Evolutionary conservation across 2,329 filamentous ascomycete species (phyloP), one percentile per base, ranked within the genome.

Genomic region (Sphaerulina musiva): DNA sequence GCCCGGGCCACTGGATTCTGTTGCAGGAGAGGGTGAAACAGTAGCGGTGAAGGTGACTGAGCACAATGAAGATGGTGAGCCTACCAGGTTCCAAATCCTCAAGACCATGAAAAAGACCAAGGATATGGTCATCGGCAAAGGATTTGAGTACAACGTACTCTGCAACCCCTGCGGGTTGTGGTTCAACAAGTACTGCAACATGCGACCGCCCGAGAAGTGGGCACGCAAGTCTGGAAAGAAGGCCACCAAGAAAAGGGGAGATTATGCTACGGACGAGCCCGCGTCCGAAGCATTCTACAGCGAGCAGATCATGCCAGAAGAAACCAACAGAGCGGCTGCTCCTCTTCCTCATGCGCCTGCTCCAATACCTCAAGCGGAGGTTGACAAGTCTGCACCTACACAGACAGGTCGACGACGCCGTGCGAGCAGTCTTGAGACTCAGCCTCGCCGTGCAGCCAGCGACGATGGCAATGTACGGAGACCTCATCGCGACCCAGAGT

Each of bases 131-230:
- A 59, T 63, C 29, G 64, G 63, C 4, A 62, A 68, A 10, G 66
- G 68, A 40, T 96, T 87, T 77, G 80, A 79, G 43, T 81, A 88
- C 63, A 80, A 88, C 53, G 78, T 87, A 29, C 80, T 97, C 38
- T 98, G 93, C 77, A 98, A 98, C 69, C 90, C 92, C 55, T 98
- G 93, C 69, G 93, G 93, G 14, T 83, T 98, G 41, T 98, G 90
- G 89, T 84, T 98, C 63, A 84, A 85, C 57, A 97, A 96, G 67
- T 89, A 86, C 71, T 89, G 87, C 66, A 79, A 76, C 23, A 93
- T 95, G 76, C 84, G 93, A 7, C 93, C 93, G 2, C 77, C 83
- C 51, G 83, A 92, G 57, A 84, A 85, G 60, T 98, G 92, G 92
- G 85, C 86, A 60, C 58, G 61, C 32, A 66, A 64, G 53, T 55